Base-by-base conservation (phyloP, 495 filamentous ascomycete genomes). In the Astrocystis sublimbata region DNA sequence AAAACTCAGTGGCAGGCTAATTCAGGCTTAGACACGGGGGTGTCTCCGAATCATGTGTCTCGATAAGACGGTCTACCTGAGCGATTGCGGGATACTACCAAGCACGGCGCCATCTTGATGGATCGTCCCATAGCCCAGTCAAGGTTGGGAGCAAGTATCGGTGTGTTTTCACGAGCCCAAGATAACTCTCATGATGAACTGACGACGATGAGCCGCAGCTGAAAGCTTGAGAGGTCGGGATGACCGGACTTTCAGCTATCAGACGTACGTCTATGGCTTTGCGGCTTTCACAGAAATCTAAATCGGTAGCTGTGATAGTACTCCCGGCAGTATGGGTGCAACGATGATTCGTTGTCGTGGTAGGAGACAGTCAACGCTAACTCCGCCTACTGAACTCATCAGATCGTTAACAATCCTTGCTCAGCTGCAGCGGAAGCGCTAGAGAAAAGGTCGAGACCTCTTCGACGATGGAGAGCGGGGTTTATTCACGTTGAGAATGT, bases 21-120 rank as follows among this genome's bases (percentile, higher is more conserved):
- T 21, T 30, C 33, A 9, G 23, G 35, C 28, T 8, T 17, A 26
- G 21, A 13, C 15, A 38, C 26, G 33, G 17, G 17, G 33, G 21
- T 7, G 17, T 57, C 26, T 57, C 40, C 40, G 33, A 57, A 26
- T 17, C 54, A 57, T 28, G 54, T 57, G 54, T 45, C 28, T 57
- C 23, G 36, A 26, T 31, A 15, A 15, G 7, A 28, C 19, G 13
- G 36, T 23, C 2, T 17, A 30, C 23, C 21, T 31, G 36, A n/a
- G 15, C 30, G 30, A 12, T 6, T 19, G 52, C n/a, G 17, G 17
- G 26, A 45, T 15, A 23, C 7, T 28, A 35, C 35, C 21, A 55
- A 28, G 21, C 23, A n/a, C 26, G 28, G 12, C 54, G 13, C 23
- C n/a, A 17, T 17, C 23, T 43, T 23, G 12, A 31, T 17, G n/a